phyloP scores from a whole-genome alignment of 2,329 filamentous ascomycete species.

The Phoma herbarum region DNA sequence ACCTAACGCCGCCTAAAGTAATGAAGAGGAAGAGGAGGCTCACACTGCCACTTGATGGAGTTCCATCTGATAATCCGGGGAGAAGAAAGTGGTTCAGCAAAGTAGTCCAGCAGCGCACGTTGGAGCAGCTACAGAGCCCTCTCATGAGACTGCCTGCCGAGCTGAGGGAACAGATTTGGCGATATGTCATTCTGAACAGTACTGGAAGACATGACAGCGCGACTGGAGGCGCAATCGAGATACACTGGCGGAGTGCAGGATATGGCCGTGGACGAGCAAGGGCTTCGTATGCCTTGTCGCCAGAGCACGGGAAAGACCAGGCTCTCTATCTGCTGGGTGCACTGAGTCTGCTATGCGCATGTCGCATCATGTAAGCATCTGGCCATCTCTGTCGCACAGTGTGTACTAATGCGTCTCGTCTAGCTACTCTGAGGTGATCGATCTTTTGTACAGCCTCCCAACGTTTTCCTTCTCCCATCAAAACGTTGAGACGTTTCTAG shows the following conservation, averaged over 20 bases:
- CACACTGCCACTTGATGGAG: not conserved
- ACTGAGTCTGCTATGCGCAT: not conserved
- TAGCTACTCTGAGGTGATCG: conserved; percentile 7
- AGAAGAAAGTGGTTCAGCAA: conserved; percentile 4
- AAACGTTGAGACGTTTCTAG: conserved; percentile 6
- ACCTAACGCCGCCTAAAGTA: not conserved
- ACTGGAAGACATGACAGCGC: not conserved
- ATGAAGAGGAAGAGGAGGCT: conserved; percentile 4
- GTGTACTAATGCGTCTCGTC: not conserved
- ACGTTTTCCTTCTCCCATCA: conserved; percentile 1
- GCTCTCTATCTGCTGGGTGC: not conserved
- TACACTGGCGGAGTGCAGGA: conserved; percentile 3
- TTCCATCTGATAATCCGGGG: not conserved
- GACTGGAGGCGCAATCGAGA: not conserved
- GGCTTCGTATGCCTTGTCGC: not conserved
- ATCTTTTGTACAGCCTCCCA: conserved; percentile 7
- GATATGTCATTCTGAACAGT: not conserved
- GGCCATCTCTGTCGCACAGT: too few relatives aligned
- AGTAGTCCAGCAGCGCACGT: not conserved
- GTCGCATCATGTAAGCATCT: conserved; percentile 3
- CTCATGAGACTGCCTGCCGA: conserved; percentile 4
- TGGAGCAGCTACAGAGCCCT: not conserved
- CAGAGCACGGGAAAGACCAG: not conserved
- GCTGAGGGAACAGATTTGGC: conserved; percentile 7
- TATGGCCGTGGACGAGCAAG: conserved; percentile 5